These are phyloP conservation scores for Lavandula angustifolia DNA, from an alignment of 257 asterid species.

Conservation along the genomic window DNA sequence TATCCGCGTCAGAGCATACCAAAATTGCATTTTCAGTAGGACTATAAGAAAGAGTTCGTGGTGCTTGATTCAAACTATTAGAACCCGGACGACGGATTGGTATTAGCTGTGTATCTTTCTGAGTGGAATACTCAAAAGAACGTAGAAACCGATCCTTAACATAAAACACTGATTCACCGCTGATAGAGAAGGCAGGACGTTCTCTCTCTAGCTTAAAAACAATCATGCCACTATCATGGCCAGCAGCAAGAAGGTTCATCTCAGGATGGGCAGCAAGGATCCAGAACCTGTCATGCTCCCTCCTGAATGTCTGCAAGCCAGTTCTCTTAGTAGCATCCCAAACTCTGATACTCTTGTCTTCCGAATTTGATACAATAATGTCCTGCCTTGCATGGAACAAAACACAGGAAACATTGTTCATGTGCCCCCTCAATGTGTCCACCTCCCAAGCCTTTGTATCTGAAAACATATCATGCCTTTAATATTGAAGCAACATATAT, in stretches of 20 bases:
- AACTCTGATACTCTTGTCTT: conserved; percentile 94
- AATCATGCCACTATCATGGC: conserved; percentile 98
- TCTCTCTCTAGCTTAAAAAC: conserved; percentile 95
- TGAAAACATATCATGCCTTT: conserved; percentile 10
- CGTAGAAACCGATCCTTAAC: conserved; percentile 88
- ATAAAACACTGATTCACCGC: conserved; percentile 74
- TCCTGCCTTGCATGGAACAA: conserved; percentile 88
- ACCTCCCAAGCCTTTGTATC: conserved; percentile 99
- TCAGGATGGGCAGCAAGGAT: conserved; percentile 94
- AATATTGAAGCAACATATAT: no score
- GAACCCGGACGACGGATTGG: conserved; percentile 95
- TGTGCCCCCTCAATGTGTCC: conserved; percentile 96
- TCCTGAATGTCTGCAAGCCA: conserved; percentile 86
- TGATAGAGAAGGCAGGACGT: conserved; percentile 88
- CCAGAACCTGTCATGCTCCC: conserved; percentile 99
- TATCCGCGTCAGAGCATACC: conserved; percentile 86
- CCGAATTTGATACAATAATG: conserved; percentile 92
- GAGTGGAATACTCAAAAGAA: conserved; percentile 80
- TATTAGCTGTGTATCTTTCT: conserved; percentile 79
- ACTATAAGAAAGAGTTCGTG: conserved; percentile 82
- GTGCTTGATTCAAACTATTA: conserved; percentile 76
- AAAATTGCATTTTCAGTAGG: conserved; percentile 90
- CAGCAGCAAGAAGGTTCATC: conserved; percentile 98
- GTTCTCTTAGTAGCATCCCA: conserved; percentile 99
- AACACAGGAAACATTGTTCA: conserved; percentile 96